Percentiles rank a stretch among this genome's conserved stretches.
These are phyloP conservation scores for Dianthus caryophyllus DNA, from an alignment of 148 eudicot species.

Conservation along the genomic window DNA sequence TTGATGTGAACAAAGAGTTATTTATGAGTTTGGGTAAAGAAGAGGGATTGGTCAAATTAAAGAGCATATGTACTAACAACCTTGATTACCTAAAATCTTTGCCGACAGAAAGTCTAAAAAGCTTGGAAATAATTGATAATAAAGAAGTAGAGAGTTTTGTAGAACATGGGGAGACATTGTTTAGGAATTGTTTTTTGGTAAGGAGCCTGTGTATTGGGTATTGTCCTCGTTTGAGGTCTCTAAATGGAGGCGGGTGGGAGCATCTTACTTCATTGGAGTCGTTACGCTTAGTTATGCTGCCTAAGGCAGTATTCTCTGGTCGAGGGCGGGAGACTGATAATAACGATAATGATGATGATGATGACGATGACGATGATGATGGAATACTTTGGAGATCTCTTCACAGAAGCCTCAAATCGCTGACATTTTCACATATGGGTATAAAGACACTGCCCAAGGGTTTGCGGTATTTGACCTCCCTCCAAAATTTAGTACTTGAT, in stretches of 20 bases:
- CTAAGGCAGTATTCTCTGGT: too few species aligned
- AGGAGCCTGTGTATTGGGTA: neutral
- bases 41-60: too few species aligned
- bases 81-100: neutral
- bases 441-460: slow-evolving; percentile 13
- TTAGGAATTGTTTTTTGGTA: neutral
- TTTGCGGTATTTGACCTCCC: slow-evolving; percentile 19
- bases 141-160: too few species aligned
- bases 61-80: neutral
- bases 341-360: too few species aligned
- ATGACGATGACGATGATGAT: neutral
- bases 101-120: neutral
- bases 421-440: neutral
- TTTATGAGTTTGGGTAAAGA: neutral
- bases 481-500: neutral
- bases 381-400: slow-evolving; percentile 14
- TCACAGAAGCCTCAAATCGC: neutral
- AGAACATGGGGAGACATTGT: neutral
- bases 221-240: neutral
- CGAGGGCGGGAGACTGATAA: too few species aligned
- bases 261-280: slow-evolving; percentile 17
- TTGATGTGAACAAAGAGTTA: too few species aligned
- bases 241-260: slow-evolving; percentile 15
- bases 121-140: neutral
- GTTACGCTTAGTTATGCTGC: too few species aligned